Evolutionary conservation across 1,284 basidiomycete genomes (phyloP).

Genomic region (Ustilago tritici): DNA sequence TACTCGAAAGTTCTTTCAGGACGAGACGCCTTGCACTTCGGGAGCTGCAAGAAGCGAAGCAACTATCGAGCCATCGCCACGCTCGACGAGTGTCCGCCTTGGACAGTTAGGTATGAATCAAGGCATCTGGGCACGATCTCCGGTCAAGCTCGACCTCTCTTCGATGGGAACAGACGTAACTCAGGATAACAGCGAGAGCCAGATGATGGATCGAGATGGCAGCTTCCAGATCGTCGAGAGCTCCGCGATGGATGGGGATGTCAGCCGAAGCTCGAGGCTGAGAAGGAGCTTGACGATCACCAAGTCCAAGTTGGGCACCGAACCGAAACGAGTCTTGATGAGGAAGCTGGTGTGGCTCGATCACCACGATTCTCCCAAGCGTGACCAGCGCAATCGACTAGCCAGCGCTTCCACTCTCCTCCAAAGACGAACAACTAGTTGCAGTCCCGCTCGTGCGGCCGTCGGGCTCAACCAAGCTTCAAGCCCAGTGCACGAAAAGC

Average conservation of each 20-base stretch:
- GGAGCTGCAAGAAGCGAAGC: not conserved
- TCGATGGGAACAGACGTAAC: not conserved
- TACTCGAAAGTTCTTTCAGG: not conserved
- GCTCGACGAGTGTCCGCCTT: conserved; percentile 11
- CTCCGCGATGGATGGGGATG: not conserved
- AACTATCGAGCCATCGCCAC: conserved; percentile 10
- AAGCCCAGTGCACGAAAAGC: conserved; percentile 13
- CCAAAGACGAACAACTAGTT: not conserved
- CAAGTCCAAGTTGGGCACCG: not conserved
- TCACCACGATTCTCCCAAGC: conserved; percentile 29
- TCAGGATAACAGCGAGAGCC: not conserved
- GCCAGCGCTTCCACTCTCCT: not conserved
- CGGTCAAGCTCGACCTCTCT: conserved; percentile 19
- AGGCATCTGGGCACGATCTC: conserved; percentile 36
- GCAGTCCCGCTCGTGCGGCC: not conserved
- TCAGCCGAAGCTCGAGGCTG: not conserved
- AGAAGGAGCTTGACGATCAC: conserved; percentile 23
- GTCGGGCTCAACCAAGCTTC: not conserved
- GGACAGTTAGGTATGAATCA: conserved; percentile 34
- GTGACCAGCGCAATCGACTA: conserved; percentile 23
- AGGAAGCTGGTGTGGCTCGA: conserved; percentile 21
- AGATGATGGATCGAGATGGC: not conserved
- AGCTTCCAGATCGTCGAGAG: conserved; percentile 9
- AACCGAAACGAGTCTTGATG: conserved; percentile 12
- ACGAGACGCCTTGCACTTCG: not conserved